phyloP scores from a whole-genome alignment of 73 alveolate genomes.

The Symbiodinium natans region DNA sequence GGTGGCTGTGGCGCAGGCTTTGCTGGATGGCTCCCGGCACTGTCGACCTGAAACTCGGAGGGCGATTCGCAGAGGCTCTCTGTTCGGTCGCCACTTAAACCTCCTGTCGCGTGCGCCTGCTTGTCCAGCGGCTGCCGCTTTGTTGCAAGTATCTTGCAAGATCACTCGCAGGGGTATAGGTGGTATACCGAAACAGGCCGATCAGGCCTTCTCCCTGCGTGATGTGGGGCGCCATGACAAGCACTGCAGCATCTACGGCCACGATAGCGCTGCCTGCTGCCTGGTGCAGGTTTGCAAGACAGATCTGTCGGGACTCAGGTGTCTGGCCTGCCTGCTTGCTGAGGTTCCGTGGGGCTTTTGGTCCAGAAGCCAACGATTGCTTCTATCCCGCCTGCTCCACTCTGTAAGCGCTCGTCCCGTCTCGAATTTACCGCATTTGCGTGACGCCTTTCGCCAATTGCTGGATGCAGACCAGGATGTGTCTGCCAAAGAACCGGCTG shows the following conservation, averaged over 20 bases:
- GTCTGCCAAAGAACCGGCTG: conserved; percentile 7
- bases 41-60: neutral
- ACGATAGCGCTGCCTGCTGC: neutral
- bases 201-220: neutral
- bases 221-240: conserved; percentile 6
- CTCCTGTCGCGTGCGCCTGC: neutral
- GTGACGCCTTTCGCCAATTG: neutral
- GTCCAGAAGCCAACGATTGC: neutral
- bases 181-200: neutral
- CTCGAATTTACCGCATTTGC: neutral
- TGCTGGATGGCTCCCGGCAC: neutral
- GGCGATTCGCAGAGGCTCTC: neutral
- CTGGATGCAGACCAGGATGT: neutral
- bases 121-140: neutral
- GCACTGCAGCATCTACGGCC: conserved; percentile 16
- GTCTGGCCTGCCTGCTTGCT: conserved; percentile 7
- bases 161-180: neutral
- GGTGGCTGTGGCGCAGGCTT: neutral
- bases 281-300: neutral
- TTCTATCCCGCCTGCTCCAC: neutral
- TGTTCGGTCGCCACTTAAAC: neutral
- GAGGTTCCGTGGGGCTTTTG: conserved; percentile 1
- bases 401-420: neutral
- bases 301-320: neutral
- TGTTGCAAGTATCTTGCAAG: neutral